Base-by-base conservation (phyloP, 257 asterid genomes). In the Perilla frutescens region DNA sequence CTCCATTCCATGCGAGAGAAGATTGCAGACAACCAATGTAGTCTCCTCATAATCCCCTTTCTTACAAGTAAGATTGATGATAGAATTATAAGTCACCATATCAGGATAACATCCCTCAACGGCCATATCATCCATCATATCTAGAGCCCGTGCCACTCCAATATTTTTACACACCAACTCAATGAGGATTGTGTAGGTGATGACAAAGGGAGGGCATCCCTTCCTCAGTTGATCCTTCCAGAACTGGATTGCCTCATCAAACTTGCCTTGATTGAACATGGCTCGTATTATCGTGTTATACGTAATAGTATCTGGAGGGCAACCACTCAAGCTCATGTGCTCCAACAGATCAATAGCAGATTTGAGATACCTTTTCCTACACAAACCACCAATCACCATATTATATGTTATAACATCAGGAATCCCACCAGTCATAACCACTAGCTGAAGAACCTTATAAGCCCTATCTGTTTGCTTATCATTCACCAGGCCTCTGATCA, bases 91-190 rank as follows among this genome's bases (percentile, higher is more conserved):
- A 7, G 93, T 91, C 68, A 93, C 84, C n/a, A 86, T 80, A 80
- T 93, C 97, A 0, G 98, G 98, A 77, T 85, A 81, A 66, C 97
- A 93, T 65, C 98, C 98, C 81, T 90, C 93, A n/a, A 71, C 79
- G 12, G 88, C 81, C 62, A 93, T 74, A 76, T 93, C 97, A 12
- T 93, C 97, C 96, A 93, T 84, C 67, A 87, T 73, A 37, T 91
- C 95, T 34, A 93, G 67, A 32, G 93, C 96, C 48, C 85, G 88
- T 39, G 13, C 64, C 8, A 84, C 83, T 67, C 98, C 96, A 63
- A 84, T 68, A 63, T 89, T 78, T 66, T 75, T 82, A 77, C 87
- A 89, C 7, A 91, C 89, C 32, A 83, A 76, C 80, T 85, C 93
- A 14, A 93, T 59, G 59, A 93, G 93, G 76, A 93, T 82, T 10